These are phyloP conservation scores for Aspergillus carlsbadensis DNA, from an alignment of 495 filamentous ascomycete genomes.

Conservation along the genomic window DNA sequence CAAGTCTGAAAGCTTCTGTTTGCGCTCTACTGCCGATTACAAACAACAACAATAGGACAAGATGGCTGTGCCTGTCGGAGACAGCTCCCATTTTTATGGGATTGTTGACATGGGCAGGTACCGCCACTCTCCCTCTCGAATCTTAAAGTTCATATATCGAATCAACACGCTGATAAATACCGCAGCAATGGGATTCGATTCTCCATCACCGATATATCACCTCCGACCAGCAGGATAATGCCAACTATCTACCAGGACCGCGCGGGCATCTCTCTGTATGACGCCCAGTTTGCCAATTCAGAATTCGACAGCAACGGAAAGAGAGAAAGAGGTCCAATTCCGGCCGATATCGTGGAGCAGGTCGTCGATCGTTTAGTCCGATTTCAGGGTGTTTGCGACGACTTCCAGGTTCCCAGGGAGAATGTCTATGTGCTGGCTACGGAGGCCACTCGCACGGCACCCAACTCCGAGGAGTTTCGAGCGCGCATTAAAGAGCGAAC, in stretches of 20 bases:
- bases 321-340: conserved; percentile 50
- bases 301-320: conserved; percentile 8
- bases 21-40: too few relatives aligned
- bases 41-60: background rate
- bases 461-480: conserved; percentile 67
- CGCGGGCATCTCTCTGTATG: conserved; percentile 79
- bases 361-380: conserved; percentile 62
- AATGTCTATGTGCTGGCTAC: conserved; percentile 79
- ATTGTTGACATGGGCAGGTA: conserved; percentile 78
- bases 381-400: conserved; percentile 68
- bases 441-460: conserved; percentile 78
- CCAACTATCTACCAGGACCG: conserved; percentile 74
- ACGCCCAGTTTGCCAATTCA: conserved; percentile 60
- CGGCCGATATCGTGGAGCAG: conserved; percentile 53
- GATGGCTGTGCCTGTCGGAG: background rate
- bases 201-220: conserved; percentile 75
- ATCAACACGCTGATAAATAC: background rate
- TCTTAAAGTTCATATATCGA: background rate
- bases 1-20: too few relatives aligned
- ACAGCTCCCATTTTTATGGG: conserved; percentile 20
- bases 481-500: conserved; percentile 56
- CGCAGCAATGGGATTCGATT: conserved; percentile 88
- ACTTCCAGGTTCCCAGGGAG: conserved; percentile 59
- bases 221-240: conserved; percentile 64
- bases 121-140: too few relatives aligned